These are phyloP conservation scores for Ceratocystis lukuohia DNA, from an alignment of 2,329 filamentous ascomycete species.

Conservation along the genomic window DNA sequence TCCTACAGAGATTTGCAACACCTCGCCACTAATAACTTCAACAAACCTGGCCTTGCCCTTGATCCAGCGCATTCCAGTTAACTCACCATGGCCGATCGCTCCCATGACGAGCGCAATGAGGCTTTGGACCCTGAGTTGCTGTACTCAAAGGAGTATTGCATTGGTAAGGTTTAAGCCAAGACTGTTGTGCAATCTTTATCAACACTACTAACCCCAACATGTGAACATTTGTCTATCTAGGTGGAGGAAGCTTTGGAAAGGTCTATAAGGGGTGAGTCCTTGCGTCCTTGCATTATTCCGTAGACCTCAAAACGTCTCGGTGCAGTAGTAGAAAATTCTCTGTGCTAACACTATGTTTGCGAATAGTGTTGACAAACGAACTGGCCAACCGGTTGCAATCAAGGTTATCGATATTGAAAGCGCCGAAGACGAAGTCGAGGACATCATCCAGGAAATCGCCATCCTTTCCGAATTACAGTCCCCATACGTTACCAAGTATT, in stretches of 20 bases:
- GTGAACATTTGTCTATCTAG: constrained; percentile 32
- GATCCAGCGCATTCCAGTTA: constrained; percentile 12
- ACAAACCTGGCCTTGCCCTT: not conserved
- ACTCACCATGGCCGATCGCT: constrained; percentile 35
- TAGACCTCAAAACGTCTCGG: no score
- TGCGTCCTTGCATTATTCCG: no score
- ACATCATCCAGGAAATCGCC: constrained; percentile 97
- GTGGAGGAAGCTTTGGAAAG: constrained; percentile 94
- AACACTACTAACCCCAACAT: constrained; percentile 23
- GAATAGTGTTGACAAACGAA: constrained; percentile 77
- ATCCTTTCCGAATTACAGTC: constrained; percentile 94
- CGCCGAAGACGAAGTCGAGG: constrained; percentile 96
- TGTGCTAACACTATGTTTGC: not conserved
- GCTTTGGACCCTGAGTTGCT: constrained; percentile 73
- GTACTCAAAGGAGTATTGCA: constrained; percentile 87
- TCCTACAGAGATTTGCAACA: not conserved
- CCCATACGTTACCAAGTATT: constrained; percentile 93
- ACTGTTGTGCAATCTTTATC: constrained; percentile 13
- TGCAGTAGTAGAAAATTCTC: no score
- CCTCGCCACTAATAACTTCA: not conserved
- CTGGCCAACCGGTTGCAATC: constrained; percentile 87
- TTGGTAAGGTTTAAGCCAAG: constrained; percentile 42
- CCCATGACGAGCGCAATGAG: constrained; percentile 37
- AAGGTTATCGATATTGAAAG: constrained; percentile 98
- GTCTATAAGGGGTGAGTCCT: constrained; percentile 80